These are phyloP conservation scores for Leccinum broughii DNA, from an alignment of 768 basidiomycete species.

Conservation along the genomic window DNA sequence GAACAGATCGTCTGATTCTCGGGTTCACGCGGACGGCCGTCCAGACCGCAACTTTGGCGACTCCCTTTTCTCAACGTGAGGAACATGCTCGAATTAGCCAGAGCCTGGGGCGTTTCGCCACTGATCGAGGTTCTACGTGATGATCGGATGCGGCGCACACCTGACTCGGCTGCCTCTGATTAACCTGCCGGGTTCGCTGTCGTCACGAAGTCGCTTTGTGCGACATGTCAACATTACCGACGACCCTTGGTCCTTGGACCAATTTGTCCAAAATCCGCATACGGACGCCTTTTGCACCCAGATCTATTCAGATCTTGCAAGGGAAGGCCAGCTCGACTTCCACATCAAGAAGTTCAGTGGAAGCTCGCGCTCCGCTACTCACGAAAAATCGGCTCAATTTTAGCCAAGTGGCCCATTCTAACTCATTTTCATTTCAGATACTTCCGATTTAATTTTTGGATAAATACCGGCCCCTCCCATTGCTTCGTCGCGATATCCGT, in stretches of 20 bases:
- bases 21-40: constrained; percentile 15
- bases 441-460: constrained; percentile 15
- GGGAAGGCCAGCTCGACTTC: constrained; percentile 16
- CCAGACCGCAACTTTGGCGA: constrained; percentile 13
- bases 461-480: constrained; percentile 30
- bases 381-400: constrained; percentile 29
- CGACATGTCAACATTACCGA: constrained; percentile 1
- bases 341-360: constrained; percentile 29
- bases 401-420: constrained; percentile 28
- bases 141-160: not conserved
- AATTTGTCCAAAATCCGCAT: constrained; percentile 5
- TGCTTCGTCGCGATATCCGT: constrained; percentile 3
- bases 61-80: constrained; percentile 8
- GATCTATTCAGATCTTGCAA: constrained; percentile 23
- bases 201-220: not conserved
- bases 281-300: constrained; percentile 15
- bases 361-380: constrained; percentile 25
- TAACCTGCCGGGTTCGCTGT: not conserved
- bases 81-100: not conserved
- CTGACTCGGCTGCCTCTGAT: not conserved
- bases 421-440: constrained; percentile 14
- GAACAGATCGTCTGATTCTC: constrained; percentile 14
- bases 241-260: constrained; percentile 7
- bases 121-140: not conserved
- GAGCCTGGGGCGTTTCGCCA: not conserved